Base-by-base conservation (phyloP, 2,329 filamentous ascomycete genomes). In the Neonectria magnoliae region DNA sequence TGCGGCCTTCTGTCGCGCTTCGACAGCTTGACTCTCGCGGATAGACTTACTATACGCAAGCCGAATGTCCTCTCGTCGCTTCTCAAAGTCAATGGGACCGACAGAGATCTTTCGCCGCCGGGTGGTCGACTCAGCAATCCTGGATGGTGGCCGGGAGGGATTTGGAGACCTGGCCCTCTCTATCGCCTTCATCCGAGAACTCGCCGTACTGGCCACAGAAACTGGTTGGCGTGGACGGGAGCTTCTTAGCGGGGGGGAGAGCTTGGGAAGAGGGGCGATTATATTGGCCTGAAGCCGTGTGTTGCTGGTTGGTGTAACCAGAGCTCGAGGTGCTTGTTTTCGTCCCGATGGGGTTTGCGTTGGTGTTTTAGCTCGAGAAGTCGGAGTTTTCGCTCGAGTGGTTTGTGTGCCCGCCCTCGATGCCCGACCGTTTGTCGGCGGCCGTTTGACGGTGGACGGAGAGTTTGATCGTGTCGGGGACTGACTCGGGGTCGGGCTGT, bases 1-100 rank as follows among this genome's bases (percentile, higher is more conserved):
- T 22, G 84, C 85, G 36, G 85, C 85, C 56, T 81, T 81, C 75
- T 84, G 80, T 74, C 84, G 83, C 56, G 83, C 84, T 62, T 85
- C 84, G n/a, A 82, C 79, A 63, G 86, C 89, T 74, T 92, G 90
- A 71, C 83, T 91, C 74, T 93, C 91, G 67, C 91, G 87, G 52
- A 96, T 89, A n/a, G 91, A 93, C 76, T 92, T 93, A 71, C 89
- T 94, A 77, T 97, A 95, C 14, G 93, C 93, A 61, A 93, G 88
- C 71, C 94, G 91, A 72, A 97, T 97, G 65, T 90, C 89, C 75
- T 93, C 91, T 71, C 94, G 87, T 55, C 93, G 87, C 70, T 93
- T 92, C 64, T 91, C 93, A 76, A 97, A 96, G 78, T 97, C 93
- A 57, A 97, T 92, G 64, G 91, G 91, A 1, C 91, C 91, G 63